Evolutionary conservation across 73 alveolate genomes (phyloP).

Genomic region (Durusdinium trenchii): DNA sequence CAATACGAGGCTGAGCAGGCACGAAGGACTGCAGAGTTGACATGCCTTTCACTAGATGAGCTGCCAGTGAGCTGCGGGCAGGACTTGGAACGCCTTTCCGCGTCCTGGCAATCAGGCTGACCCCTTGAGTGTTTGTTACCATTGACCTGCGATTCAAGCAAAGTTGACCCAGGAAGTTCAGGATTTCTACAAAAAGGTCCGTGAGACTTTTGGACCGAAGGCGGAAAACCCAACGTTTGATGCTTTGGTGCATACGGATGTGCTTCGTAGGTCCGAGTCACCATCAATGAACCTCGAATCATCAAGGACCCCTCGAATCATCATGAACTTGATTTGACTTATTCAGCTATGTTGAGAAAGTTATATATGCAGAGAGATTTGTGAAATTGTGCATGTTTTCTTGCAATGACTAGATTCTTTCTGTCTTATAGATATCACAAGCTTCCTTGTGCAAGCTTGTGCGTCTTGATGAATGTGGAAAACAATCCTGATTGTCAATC

Average conservation of each 20-base stretch:
- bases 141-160: no score
- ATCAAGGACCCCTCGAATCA: slow-evolving; percentile 4
- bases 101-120: slow-evolving; percentile 30
- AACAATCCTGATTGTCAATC: no score
- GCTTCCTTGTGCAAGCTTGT: no score
- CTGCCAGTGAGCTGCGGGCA: not conserved
- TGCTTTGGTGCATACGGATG: not conserved
- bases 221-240: not conserved
- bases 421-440: no score
- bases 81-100: slow-evolving; percentile 50
- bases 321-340: not conserved
- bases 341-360: no score
- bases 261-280: slow-evolving; percentile 26
- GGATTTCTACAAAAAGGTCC: slow-evolving; percentile 51
- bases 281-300: slow-evolving; percentile 38
- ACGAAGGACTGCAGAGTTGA: not conserved
- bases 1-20: not conserved
- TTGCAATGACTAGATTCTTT: no score
- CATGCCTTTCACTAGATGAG: not conserved
- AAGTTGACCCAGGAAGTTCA: slow-evolving; percentile 28
- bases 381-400: no score
- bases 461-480: no score
- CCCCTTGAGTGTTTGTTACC: not conserved
- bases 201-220: slow-evolving; percentile 50
- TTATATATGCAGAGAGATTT: no score